phyloP scores from a whole-genome alignment of 2,329 filamentous ascomycete genomes.

The Sporothrix globosa region DNA sequence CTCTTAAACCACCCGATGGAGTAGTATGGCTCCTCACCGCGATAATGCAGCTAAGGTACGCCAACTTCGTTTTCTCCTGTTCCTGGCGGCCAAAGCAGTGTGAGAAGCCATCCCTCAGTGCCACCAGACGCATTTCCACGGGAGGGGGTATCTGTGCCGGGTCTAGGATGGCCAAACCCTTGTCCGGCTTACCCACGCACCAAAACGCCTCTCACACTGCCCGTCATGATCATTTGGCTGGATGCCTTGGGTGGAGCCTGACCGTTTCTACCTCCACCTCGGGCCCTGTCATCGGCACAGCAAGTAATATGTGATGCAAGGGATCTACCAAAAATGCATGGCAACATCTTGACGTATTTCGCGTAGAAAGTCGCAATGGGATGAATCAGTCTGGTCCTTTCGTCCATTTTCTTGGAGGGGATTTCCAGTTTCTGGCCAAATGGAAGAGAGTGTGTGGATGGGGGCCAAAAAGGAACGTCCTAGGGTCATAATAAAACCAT shows the following conservation, averaged over 20 bases:
- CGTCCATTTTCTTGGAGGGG: no score
- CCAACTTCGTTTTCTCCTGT: neutral
- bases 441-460: no score
- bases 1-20: neutral
- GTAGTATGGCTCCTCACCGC: neutral
- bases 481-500: neutral
- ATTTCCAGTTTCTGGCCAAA: neutral
- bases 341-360: neutral
- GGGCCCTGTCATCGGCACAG: conserved; percentile 9
- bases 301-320: neutral
- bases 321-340: neutral
- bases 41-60: neutral
- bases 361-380: neutral
- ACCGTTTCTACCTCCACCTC: neutral
- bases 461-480: no score
- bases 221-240: neutral
- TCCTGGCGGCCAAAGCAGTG: neutral
- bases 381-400: neutral
- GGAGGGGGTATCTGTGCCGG: neutral
- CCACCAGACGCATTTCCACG: neutral
- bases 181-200: neutral
- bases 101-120: neutral
- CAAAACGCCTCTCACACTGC: neutral
- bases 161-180: neutral
- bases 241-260: neutral